Conservation (phyloP, 2,329 filamentous ascomycete species). For the Xylaria sp. region DNA sequence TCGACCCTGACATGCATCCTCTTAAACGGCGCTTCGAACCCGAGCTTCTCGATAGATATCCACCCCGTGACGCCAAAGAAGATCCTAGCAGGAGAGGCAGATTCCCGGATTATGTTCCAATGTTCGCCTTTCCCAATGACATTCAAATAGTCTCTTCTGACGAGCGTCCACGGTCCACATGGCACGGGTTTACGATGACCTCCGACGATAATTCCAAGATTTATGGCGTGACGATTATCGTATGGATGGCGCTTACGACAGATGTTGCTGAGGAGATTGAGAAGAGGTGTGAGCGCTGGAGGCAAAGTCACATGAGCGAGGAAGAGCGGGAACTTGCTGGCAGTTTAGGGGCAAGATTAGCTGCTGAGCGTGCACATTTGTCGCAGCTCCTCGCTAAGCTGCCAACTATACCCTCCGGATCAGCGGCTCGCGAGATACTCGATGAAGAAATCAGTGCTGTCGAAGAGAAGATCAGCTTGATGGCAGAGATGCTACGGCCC, state of each 20-base stretch:
- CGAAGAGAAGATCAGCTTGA: conserved; percentile 95
- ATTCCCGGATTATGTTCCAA: conserved; percentile 97
- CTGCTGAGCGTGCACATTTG: conserved; percentile 84
- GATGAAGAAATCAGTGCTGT: conserved; percentile 95
- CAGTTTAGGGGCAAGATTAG: conserved; percentile 86
- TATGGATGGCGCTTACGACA: conserved; percentile 88
- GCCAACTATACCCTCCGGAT: conserved; percentile 80
- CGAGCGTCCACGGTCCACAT: conserved; percentile 91
- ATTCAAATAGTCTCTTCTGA: conserved; percentile 96
- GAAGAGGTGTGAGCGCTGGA: conserved; percentile 81
- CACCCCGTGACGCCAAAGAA: conserved; percentile 79
- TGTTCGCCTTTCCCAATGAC: conserved; percentile 99
- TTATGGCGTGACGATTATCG: conserved; percentile 87
- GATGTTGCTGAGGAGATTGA: conserved; percentile 85
- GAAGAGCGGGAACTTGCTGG: conserved; percentile 91
- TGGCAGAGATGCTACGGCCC: conserved; percentile 93
- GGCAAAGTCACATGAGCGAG: conserved; percentile 84
- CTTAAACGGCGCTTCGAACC: conserved; percentile 93
- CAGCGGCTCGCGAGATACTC: conserved; percentile 77
- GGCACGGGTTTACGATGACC: conserved; percentile 99
- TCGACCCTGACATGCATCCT: conserved; percentile 92
- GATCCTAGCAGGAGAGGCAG: conserved; percentile 79
- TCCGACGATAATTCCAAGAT: conserved; percentile 89
- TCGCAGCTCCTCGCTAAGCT: conserved; percentile 86
- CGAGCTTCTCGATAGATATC: conserved; percentile 93